Base-by-base conservation (phyloP, 1,139 yeast species). In the Petasospora rhodanensis region DNA sequence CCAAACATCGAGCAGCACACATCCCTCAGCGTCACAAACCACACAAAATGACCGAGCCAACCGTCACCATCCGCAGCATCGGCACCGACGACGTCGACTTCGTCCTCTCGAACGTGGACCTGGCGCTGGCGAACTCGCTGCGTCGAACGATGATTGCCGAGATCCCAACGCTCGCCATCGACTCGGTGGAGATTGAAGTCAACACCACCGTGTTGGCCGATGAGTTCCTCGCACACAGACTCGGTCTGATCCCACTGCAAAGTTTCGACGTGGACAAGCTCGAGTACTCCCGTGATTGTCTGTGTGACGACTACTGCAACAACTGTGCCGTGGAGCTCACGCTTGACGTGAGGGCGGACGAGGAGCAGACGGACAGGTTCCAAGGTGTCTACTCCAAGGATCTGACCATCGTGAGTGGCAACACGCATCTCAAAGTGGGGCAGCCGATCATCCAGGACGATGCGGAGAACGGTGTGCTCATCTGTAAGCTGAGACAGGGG, bases 221-320 rank as follows among this genome's bases (percentile, higher is more conserved):
- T 59, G 99, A 91, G 61, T 91, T 91, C 54, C 74, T 91, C 38
- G 78, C 96, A 19, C 99, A 91, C 59, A 69, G 99, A 54, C 64
- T 91, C 43, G 99, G 99, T 26, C 68, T 91, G 34, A 76, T 93
- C 38, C 98, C 99, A 1, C 66, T 91, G 34, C 81, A 81, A 44
- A 80, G 95, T 51, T 76, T 79, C 31, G 91, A 86, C 36, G 86
- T 89, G 30, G 96, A 87, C 38, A 68, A 75, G 41, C 60, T 85
- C 45, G 72, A 81, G 26, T 87, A 86, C 61, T 81, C 95, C 24
- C 73, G 96, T 53, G 98, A 91, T 58, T 91, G 99, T 61, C 87
- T 95, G 26, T 91, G 99, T 66, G 98, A 91, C 58, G 95, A 89
- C 56, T 91, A 91, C 62, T 91, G 99, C 62, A 87, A 86, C 40